Evolutionary conservation across 129 eudicot genomes (phyloP).

Genomic region (Saposhnikovia divaricata): DNA sequence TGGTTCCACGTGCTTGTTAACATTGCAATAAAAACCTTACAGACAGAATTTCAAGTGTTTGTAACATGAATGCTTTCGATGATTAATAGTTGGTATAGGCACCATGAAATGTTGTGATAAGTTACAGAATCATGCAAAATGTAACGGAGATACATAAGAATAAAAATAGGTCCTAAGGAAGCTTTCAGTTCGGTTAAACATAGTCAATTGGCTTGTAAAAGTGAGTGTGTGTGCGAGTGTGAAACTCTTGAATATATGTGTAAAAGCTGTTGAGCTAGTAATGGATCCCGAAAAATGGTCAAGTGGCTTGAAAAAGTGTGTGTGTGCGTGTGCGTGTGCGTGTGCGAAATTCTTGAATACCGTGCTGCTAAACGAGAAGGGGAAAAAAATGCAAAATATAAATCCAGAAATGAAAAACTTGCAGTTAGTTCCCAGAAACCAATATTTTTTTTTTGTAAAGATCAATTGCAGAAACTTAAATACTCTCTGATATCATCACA

Average conservation of each 20-base stretch:
- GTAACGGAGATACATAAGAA: too few species aligned
- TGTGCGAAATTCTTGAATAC: too few species aligned
- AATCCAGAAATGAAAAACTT: not conserved
- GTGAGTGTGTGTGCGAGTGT: too few species aligned
- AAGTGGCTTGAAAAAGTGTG: not conserved
- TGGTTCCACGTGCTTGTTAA: constrained; percentile 14
- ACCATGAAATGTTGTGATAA: not conserved
- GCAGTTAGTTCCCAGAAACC: not conserved
- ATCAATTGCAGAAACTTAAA: too few species aligned
- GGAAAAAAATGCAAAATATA: not conserved
- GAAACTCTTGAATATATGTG: not conserved
- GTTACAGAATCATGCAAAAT: not conserved
- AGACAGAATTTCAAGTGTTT: too few species aligned
- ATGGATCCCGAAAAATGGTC: not conserved
- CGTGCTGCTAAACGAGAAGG: not conserved
- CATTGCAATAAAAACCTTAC: constrained; percentile 30
- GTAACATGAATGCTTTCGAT: not conserved
- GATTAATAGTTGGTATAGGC: not conserved
- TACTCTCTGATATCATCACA: too few species aligned
- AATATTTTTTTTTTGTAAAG: too few species aligned
- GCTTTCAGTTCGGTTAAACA: not conserved
- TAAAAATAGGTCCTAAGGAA: too few species aligned
- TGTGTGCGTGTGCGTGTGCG: too few species aligned
- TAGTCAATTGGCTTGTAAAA: too few species aligned
- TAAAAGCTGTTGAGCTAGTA: not conserved